Evolutionary conservation across 179 eudicot genomes (phyloP).

Genomic region (Beta corolliflora): DNA sequence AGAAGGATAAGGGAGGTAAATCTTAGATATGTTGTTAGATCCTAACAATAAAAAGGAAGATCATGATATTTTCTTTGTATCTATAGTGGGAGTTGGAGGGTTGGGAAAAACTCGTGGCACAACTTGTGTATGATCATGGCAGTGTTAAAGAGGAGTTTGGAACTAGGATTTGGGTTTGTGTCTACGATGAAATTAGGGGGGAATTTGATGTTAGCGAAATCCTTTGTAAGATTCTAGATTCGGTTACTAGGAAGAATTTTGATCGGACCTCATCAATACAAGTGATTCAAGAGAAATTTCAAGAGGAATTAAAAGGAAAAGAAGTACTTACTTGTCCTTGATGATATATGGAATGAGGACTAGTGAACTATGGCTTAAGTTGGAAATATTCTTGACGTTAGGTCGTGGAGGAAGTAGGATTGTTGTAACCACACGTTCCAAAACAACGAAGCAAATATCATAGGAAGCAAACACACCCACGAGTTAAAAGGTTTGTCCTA

Average conservation of each 20-base stretch:
- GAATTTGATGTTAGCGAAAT: neutral
- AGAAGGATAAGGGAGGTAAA: neutral
- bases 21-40: neutral
- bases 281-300: neutral
- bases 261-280: neutral
- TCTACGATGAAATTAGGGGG: conserved; percentile 1
- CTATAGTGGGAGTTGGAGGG: conserved; percentile 9
- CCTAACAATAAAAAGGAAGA: neutral
- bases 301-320: neutral
- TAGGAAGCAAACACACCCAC: neutral
- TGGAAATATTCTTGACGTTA: neutral
- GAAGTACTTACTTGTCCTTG: neutral
- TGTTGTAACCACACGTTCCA: neutral
- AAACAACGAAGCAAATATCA: neutral
- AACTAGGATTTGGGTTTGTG: conserved; percentile 21
- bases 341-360: conserved; percentile 1
- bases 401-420: neutral
- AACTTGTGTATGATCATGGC: conserved; percentile 24
- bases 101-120: conserved; percentile 22
- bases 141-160: neutral
- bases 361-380: neutral
- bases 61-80: neutral
- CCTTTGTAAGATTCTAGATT: neutral
- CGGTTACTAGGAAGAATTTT: neutral
- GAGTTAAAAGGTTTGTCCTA: neutral